phyloP scores from a whole-genome alignment of 768 basidiomycete genomes.

The Daedalea quercina region DNA sequence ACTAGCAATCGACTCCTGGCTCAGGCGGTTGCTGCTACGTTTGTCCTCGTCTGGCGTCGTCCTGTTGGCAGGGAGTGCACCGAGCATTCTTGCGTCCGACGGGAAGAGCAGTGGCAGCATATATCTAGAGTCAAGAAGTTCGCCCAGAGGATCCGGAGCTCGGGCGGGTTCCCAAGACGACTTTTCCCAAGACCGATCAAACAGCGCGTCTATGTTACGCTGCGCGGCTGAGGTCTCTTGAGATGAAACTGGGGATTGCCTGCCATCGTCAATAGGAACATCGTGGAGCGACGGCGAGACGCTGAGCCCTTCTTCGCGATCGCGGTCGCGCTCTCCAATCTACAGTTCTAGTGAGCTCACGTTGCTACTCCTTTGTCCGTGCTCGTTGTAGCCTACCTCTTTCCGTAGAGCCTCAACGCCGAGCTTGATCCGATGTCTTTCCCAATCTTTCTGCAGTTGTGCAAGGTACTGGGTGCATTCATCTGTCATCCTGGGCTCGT shows the following conservation, averaged over 20 bases:
- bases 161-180: slow-evolving; percentile 72
- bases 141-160: slow-evolving; percentile 79
- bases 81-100: slow-evolving; percentile 69
- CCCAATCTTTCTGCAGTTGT: slow-evolving; percentile 97
- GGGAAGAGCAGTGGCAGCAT: slow-evolving; percentile 90
- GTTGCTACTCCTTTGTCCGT: too few species aligned
- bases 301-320: slow-evolving; percentile 41
- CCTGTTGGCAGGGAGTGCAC: slow-evolving; percentile 53
- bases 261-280: slow-evolving; percentile 6
- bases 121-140: slow-evolving; percentile 85
- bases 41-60: slow-evolving; percentile 29
- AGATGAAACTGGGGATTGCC: slow-evolving; percentile 23
- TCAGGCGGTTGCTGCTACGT: slow-evolving; percentile 17
- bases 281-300: slow-evolving; percentile 33
- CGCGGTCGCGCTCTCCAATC: slow-evolving; percentile 66
- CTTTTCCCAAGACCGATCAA: slow-evolving; percentile 60
- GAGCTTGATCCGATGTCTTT: slow-evolving; percentile 79
- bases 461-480: slow-evolving; percentile 93
- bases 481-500: slow-evolving; percentile 87
- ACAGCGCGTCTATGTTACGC: slow-evolving; percentile 70
- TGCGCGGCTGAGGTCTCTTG: slow-evolving; percentile 31
- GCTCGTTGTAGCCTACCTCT: too few species aligned
- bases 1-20: slow-evolving; percentile 27
- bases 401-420: slow-evolving; percentile 81
- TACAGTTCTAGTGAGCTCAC: slow-evolving; percentile 21